phyloP scores from a whole-genome alignment of 2,329 filamentous ascomycete genomes.

The Septoria petroselini region DNA sequence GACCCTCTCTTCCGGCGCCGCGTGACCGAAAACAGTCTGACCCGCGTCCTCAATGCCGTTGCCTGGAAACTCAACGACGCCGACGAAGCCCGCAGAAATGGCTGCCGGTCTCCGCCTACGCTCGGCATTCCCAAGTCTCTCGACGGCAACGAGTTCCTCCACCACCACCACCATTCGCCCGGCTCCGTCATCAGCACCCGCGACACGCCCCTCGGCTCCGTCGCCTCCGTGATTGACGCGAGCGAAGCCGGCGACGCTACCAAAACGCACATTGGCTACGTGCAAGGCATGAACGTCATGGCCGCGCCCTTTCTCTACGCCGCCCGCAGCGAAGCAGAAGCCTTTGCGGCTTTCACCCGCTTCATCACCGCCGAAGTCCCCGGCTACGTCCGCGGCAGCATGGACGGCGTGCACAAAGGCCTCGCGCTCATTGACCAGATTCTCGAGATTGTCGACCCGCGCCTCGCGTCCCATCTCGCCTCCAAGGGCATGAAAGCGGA shows the following conservation, averaged over 20 bases:
- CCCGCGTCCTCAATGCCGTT: slow-evolving; percentile 88
- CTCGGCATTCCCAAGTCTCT: slow-evolving; percentile 49
- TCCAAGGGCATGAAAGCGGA: slow-evolving; percentile 86
- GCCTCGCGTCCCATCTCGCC: slow-evolving; percentile 77
- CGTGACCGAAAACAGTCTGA: slow-evolving; percentile 92
- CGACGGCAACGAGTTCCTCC: slow-evolving; percentile 49
- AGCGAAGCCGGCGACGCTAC: slow-evolving; percentile 54
- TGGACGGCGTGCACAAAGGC: slow-evolving; percentile 95
- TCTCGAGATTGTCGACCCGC: slow-evolving; percentile 84
- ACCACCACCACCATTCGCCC: slow-evolving; percentile 36
- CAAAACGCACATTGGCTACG: slow-evolving; percentile 76
- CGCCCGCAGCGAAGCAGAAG: slow-evolving; percentile 89
- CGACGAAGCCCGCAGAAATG: slow-evolving; percentile 56
- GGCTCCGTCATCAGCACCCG: slow-evolving; percentile 33
- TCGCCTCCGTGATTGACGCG: slow-evolving; percentile 58
- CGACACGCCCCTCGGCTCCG: slow-evolving; percentile 39
- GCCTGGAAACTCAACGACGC: slow-evolving; percentile 91
- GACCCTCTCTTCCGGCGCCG: slow-evolving; percentile 95
- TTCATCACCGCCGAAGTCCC: slow-evolving; percentile 86
- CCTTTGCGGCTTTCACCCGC: slow-evolving; percentile 84
- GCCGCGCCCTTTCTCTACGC: slow-evolving; percentile 94
- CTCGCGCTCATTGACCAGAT: slow-evolving; percentile 89
- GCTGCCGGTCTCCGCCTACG: slow-evolving; percentile 50
- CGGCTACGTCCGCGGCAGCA: slow-evolving; percentile 88
- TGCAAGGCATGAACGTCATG: slow-evolving; percentile 98